Conservation (phyloP, 163 green algal genomes). For the Picocystis sp. region DNA sequence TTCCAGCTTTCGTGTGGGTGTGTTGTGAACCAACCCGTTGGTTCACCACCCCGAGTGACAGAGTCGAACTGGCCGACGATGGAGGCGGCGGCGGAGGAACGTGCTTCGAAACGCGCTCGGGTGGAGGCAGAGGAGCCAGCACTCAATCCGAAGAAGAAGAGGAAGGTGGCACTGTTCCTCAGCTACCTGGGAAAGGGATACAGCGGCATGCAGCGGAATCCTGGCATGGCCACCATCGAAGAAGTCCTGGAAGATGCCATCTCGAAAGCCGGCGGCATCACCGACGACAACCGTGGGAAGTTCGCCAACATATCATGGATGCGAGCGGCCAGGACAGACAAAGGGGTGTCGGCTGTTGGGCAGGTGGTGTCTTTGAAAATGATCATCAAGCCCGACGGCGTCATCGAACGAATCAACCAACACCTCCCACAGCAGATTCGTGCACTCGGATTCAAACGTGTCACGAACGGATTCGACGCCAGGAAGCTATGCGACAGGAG, state of each 20-base stretch:
- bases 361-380: slow-evolving; percentile 52
- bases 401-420: slow-evolving; percentile 46
- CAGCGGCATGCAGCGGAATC: slow-evolving; percentile 77
- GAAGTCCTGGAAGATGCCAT: slow-evolving; percentile 45
- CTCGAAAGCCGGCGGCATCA: slow-evolving; percentile 42
- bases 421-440: slow-evolving; percentile 41
- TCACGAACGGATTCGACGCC: slow-evolving; percentile 59
- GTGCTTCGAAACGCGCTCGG: too few species aligned
- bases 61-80: too few species aligned
- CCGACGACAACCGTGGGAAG: slow-evolving; percentile 44
- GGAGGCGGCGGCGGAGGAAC: too few species aligned
- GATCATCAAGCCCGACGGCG: slow-evolving; percentile 14
- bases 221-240: slow-evolving; percentile 70
- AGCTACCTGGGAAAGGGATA: slow-evolving; percentile 49
- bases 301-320: slow-evolving; percentile 54
- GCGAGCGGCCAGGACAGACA: slow-evolving; percentile 81
- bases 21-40: too few species aligned
- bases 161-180: slow-evolving; percentile 46
- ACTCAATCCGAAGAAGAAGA: slow-evolving; percentile 22
- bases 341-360: slow-evolving; percentile 76
- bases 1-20: too few species aligned
- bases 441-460: slow-evolving; percentile 43
- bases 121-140: background rate
- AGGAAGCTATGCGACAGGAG: slow-evolving; percentile 26
- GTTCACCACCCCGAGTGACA: too few species aligned